Percentiles rank a stretch among this genome's conserved stretches.
Evolutionary conservation across 2,329 filamentous ascomycete genomes (phyloP).

Genomic region (Orbilia blumenaviensis): DNA sequence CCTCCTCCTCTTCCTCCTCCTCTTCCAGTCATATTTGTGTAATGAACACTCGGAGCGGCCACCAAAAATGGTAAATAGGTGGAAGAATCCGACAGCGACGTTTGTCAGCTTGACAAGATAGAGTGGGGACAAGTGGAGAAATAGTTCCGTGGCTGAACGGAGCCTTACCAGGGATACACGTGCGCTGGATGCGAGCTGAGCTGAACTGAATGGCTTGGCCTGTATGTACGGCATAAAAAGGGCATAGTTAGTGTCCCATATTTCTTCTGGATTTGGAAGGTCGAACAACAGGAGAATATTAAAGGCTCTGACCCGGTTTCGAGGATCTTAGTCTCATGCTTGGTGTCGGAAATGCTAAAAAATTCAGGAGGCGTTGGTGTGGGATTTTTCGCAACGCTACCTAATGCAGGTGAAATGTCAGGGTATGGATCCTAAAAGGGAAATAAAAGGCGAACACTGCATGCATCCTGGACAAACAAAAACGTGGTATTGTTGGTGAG

Average conservation of each 20-base stretch:
- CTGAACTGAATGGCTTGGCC: neutral
- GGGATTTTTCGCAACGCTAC: neutral
- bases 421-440: neutral
- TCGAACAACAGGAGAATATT: neutral
- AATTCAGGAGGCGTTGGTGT: slow-evolving; percentile 15
- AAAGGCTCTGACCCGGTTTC: neutral
- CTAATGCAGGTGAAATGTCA: neutral
- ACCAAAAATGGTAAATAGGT: neutral
- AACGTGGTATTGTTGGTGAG: neutral
- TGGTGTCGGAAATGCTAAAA: too few relatives aligned
- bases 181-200: neutral
- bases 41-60: neutral
- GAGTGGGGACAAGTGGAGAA: neutral
- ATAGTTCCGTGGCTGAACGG: slow-evolving; percentile 12
- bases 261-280: neutral
- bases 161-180: slow-evolving; percentile 8
- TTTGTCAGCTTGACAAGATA: neutral
- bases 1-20: too few relatives aligned
- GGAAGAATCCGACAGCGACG: neutral
- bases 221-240: slow-evolving; percentile 1
- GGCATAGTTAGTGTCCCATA: neutral
- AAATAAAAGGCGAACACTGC: neutral
- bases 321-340: too few relatives aligned
- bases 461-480: neutral
- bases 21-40: neutral